Conservation (phyloP, 2,329 filamentous ascomycete genomes). For the Talaromyces funiculosus region DNA sequence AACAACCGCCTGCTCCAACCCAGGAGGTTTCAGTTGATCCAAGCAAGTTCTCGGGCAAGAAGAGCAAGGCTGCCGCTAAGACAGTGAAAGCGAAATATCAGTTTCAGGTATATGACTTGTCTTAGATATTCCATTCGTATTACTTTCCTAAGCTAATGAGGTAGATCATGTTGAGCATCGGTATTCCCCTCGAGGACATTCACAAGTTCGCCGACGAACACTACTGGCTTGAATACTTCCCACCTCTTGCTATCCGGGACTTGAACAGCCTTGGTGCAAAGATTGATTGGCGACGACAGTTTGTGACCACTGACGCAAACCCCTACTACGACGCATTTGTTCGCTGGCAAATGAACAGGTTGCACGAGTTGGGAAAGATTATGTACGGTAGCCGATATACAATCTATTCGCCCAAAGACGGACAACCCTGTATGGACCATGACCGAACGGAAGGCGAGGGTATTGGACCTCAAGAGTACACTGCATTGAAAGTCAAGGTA, state of each 20-base stretch:
- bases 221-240: slow-evolving; percentile 90
- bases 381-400: slow-evolving; percentile 91
- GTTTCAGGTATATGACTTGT: slow-evolving; percentile 46
- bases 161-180: slow-evolving; percentile 84
- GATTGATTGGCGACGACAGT: slow-evolving; percentile 87
- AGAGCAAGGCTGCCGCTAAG: slow-evolving; percentile 87
- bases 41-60: slow-evolving; percentile 87
- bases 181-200: slow-evolving; percentile 81
- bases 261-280: slow-evolving; percentile 76
- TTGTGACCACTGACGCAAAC: slow-evolving; percentile 94
- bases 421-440: slow-evolving; percentile 82
- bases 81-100: slow-evolving; percentile 92
- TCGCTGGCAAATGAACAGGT: slow-evolving; percentile 91
- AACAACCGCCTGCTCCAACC: slow-evolving; percentile 55
- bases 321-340: slow-evolving; percentile 96
- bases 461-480: slow-evolving; percentile 84
- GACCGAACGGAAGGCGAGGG: slow-evolving; percentile 77
- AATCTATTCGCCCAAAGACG: slow-evolving; percentile 85
- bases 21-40: slow-evolving; percentile 70
- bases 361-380: slow-evolving; percentile 86
- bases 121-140: too few species aligned
- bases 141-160: background rate
- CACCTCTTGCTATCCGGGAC: slow-evolving; percentile 69
- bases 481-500: slow-evolving; percentile 83
- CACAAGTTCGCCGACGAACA: slow-evolving; percentile 87